These are phyloP conservation scores for Annulohypoxylon bovei DNA, from an alignment of 495 filamentous ascomycete genomes.

Conservation along the genomic window DNA sequence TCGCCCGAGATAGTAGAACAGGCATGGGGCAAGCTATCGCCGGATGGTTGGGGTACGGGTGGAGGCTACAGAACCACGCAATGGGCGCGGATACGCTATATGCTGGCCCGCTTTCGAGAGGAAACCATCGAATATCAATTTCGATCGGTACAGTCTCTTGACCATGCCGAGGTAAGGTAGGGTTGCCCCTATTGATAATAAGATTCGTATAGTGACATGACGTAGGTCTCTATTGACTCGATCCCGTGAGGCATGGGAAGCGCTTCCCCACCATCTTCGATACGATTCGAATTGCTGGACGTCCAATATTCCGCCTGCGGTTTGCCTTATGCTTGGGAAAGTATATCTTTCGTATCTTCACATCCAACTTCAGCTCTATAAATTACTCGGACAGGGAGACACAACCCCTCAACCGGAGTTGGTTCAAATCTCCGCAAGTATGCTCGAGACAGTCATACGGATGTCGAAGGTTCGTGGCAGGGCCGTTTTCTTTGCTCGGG, in stretches of 20 bases:
- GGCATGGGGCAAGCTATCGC: not conserved
- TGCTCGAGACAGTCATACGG: not conserved
- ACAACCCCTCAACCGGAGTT: not conserved
- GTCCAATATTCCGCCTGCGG: not conserved
- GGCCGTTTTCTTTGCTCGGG: not conserved
- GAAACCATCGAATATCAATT: slow-evolving; percentile 6
- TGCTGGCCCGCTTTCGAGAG: not conserved
- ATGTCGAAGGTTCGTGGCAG: slow-evolving; percentile 3
- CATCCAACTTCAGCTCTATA: not conserved
- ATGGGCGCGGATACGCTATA: slow-evolving; percentile 7
- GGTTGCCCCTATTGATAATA: not conserved
- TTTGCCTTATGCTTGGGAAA: slow-evolving; percentile 2
- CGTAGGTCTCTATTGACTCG: not conserved
- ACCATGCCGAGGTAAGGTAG: not conserved
- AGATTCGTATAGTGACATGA: not conserved
- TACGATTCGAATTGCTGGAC: not conserved
- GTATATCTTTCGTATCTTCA: not conserved
- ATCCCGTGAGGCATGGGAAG: not conserved
- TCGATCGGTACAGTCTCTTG: not conserved
- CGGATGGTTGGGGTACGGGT: not conserved
- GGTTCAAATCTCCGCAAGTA: not conserved
- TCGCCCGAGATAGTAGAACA: not conserved
- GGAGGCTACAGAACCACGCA: not conserved
- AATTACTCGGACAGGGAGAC: not conserved
- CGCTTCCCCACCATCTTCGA: not conserved